These are phyloP conservation scores for Canariomyces notabilis DNA, from an alignment of 2,329 filamentous ascomycete species.

Conservation along the genomic window DNA sequence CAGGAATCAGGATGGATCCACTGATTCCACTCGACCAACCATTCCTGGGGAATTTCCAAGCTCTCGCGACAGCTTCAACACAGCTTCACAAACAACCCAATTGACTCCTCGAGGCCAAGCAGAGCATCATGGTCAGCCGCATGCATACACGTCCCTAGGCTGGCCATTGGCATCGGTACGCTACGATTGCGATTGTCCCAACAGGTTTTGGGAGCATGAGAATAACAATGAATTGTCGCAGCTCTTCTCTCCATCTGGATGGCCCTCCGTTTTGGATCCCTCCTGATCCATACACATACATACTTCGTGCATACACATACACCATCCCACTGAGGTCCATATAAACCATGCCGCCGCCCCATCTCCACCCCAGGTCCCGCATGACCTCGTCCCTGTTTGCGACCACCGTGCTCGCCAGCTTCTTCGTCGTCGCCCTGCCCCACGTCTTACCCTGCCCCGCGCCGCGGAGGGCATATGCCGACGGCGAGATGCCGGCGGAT, in stretches of 20 bases:
- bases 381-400: conserved; percentile 94
- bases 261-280: too few species aligned
- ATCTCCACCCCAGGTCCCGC: conserved; percentile 88
- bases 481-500: conserved; percentile 49
- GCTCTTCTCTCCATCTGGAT: too few species aligned
- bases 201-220: too few species aligned
- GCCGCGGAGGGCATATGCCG: conserved; percentile 68
- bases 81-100: neutral
- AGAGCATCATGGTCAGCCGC: neutral
- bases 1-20: too few species aligned
- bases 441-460: conserved; percentile 90
- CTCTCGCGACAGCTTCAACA: neutral
- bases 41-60: conserved; percentile 4
- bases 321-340: neutral
- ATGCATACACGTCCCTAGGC: neutral
- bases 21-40: neutral
- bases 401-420: conserved; percentile 82
- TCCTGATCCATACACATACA: too few species aligned
- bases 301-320: too few species aligned
- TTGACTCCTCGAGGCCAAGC: neutral
- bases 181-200: too few species aligned
- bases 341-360: conserved; percentile 70
- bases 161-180: conserved; percentile 6
- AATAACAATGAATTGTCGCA: too few species aligned
- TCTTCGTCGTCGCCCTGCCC: conserved; percentile 86